phyloP scores from a whole-genome alignment of 2,329 filamentous ascomycete species.

The Annulohypoxylon truncatum region DNA sequence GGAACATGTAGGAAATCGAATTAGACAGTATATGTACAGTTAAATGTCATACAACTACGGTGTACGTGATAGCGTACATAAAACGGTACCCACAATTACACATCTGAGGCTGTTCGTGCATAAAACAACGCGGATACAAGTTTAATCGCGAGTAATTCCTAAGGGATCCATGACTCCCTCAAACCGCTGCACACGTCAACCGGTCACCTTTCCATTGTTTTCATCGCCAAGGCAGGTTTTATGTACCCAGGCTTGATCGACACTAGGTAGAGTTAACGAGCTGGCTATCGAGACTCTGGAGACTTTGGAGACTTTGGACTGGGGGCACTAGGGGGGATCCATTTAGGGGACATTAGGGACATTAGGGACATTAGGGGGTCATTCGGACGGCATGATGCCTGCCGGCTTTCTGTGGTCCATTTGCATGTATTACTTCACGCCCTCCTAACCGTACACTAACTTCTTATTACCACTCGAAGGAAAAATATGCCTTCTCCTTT shows the following conservation, averaged over 20 bases:
- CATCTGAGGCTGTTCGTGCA: slow-evolving; percentile 28
- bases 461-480: slow-evolving; percentile 29
- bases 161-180: slow-evolving; percentile 14
- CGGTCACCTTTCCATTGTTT: slow-evolving; percentile 5
- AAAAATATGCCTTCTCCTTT: slow-evolving; percentile 49
- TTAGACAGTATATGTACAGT: background rate
- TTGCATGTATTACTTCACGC: slow-evolving; percentile 32
- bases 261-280: slow-evolving; percentile 17
- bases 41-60: background rate
- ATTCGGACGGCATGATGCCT: slow-evolving; percentile 31
- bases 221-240: slow-evolving; percentile 27
- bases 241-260: slow-evolving; percentile 25
- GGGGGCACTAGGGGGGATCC: slow-evolving; percentile 17
- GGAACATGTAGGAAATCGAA: background rate
- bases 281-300: background rate
- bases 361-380: slow-evolving; percentile 8
- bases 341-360: slow-evolving; percentile 1
- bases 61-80: background rate
- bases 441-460: slow-evolving; percentile 16
- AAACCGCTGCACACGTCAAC: slow-evolving; percentile 12
- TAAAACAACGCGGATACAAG: slow-evolving; percentile 25
- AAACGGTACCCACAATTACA: slow-evolving; percentile 5
- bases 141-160: slow-evolving; percentile 23
- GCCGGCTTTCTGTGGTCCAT: slow-evolving; percentile 15
- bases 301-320: background rate